Evolutionary conservation across 495 filamentous ascomycete species (phyloP).

Genomic region (Thermochaetoides thermophila): DNA sequence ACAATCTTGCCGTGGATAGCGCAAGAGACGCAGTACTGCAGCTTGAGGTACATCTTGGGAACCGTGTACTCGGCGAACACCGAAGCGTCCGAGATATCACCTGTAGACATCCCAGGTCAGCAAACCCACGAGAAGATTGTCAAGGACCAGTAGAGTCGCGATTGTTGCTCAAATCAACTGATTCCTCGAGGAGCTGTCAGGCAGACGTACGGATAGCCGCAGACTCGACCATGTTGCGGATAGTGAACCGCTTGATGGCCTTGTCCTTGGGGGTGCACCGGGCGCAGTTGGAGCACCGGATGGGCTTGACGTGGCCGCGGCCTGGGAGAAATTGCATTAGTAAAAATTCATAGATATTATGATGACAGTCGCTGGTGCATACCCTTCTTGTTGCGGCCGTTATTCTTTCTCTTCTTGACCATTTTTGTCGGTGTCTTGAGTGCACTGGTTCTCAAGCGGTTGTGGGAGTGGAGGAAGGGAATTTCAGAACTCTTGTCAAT

Average conservation of each 20-base stretch:
- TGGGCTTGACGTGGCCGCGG: slow-evolving; percentile 97
- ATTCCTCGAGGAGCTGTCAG: background rate
- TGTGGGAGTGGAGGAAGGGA: slow-evolving; percentile 17
- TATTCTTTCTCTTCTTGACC: slow-evolving; percentile 99
- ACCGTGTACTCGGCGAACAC: slow-evolving; percentile 98
- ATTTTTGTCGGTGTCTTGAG: slow-evolving; percentile 60
- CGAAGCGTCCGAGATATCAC: slow-evolving; percentile 99
- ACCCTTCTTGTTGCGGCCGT: slow-evolving; percentile 99
- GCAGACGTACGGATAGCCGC: slow-evolving; percentile 90
- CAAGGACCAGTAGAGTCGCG: no score
- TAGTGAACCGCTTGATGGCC: slow-evolving; percentile 99
- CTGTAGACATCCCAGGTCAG: no score
- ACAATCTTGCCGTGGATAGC: slow-evolving; percentile 99
- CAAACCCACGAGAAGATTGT: no score
- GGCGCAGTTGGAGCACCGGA: slow-evolving; percentile 99
- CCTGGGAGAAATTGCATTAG: slow-evolving; percentile 13
- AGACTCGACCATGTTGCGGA: slow-evolving; percentile 99
- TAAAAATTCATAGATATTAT: background rate
- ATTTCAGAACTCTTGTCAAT: no score
- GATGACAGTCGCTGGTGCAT: background rate
- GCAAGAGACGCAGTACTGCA: slow-evolving; percentile 99
- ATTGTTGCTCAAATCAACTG: no score
- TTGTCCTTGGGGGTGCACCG: slow-evolving; percentile 99
- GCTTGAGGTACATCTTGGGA: slow-evolving; percentile 99
- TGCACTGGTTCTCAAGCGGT: slow-evolving; percentile 20